Evolutionary conservation across 148 eudicot species (phyloP).

Genomic region (Chenopodium formosanum): DNA sequence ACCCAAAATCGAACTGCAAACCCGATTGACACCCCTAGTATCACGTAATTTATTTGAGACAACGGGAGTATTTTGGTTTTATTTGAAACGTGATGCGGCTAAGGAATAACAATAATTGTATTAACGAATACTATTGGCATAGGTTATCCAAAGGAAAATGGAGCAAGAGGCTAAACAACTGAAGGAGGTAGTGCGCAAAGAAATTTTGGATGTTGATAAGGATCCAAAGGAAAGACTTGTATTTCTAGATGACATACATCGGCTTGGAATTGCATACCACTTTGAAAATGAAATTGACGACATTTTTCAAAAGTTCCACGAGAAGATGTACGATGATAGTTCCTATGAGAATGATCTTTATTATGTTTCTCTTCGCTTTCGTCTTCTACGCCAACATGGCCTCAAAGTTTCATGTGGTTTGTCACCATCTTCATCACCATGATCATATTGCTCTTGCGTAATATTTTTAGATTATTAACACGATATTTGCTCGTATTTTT

Average conservation of each 20-base stretch:
- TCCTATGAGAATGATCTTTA: conserved; percentile 27
- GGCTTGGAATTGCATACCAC: conserved; percentile 24
- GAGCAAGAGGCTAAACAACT: neutral
- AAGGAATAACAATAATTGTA: too few species aligned
- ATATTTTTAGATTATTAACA: neutral
- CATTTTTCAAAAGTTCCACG: conserved; percentile 8
- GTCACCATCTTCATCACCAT: neutral
- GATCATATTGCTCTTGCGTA: neutral
- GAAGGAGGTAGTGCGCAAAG: conserved; percentile 12
- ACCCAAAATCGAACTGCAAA: too few species aligned
- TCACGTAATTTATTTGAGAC: too few species aligned
- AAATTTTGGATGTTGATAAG: neutral
- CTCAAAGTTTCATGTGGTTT: conserved; percentile 25
- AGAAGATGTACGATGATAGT: neutral
- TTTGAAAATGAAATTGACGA: conserved; percentile 23
- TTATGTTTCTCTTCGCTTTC: conserved; percentile 43
- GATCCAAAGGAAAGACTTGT: conserved; percentile 13
- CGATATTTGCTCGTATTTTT: neutral
- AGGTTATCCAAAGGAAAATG: neutral
- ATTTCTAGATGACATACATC: neutral
- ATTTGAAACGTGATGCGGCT: too few species aligned
- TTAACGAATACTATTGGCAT: neutral
- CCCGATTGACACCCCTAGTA: too few species aligned
- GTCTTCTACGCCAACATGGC: conserved; percentile 41
- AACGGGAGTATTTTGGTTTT: too few species aligned